Base-by-base conservation (phyloP, 2,329 filamentous ascomycete genomes). In the Hypoxylon sp. region DNA sequence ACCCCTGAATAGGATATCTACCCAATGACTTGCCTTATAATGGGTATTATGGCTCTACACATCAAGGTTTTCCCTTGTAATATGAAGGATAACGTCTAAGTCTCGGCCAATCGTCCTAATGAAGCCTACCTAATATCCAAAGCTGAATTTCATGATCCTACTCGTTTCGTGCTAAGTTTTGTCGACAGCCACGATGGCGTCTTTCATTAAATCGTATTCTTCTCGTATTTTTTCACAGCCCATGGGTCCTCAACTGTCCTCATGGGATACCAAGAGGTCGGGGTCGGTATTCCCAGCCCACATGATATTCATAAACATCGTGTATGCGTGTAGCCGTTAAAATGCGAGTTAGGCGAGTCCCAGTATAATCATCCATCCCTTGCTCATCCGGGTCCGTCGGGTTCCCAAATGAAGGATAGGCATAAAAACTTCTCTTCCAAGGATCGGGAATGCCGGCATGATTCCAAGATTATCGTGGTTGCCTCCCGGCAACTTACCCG, bases 21-120 rank as follows among this genome's bases (percentile, higher is more conserved):
- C 48, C 63, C 52, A 67, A 58, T 63, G 51, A n/a, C 61, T 37
- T 39, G 35, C 22, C 24, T 48, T 22, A 24, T 26, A 10, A 17
- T 29, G 29, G 50, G 5, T 19, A 19, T 47, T 39, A 59, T 24
- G 62, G 48, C 51, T 33, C 39, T 54, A 35, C 29, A 9, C 42
- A 33, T 61, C 67, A 64, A 52, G 59, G 57, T 59, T 37, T 52
- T 59, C 46, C 63, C 63, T 29, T 59, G 59, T 54, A 63, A 47
- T 14, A 6, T 6, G 53, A 53, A 54, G 58, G 51, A 54, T 59
- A 60, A 47, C 59, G 39, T 39, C 39, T n/a, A 39, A 22, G 26
- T 22, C 14, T 17, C n/a, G 44, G 29, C 62, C 58, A 69, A 66
- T 69, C 5, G 39, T 24, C 22, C 17, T 37, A 44, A 31, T n/a